A percentile compares a stretch with the other conserved stretches of the same genome.
phyloP scores from a whole-genome alignment of 2,329 filamentous ascomycete species.

The Cladosporium cucumerinum region DNA sequence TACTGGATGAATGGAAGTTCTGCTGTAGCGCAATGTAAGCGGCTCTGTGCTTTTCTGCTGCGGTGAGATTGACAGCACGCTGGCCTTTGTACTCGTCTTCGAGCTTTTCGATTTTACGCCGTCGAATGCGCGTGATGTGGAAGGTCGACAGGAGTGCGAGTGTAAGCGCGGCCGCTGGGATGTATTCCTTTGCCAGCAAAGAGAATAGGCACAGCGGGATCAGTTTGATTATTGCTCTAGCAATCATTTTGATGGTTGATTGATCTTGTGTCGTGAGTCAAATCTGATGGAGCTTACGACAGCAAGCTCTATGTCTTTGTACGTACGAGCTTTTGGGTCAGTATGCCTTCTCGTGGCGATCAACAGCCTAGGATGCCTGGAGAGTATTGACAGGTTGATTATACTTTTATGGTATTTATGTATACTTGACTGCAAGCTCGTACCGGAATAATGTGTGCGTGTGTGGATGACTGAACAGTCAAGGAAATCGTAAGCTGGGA shows the following conservation, averaged over 20 bases:
- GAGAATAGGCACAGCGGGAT: background rate
- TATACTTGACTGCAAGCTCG: background rate
- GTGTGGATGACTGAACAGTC: background rate
- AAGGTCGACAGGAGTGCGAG: background rate
- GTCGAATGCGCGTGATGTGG: background rate
- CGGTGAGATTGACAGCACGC: background rate
- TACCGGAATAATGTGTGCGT: background rate
- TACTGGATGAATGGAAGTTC: background rate
- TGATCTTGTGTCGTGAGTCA: background rate
- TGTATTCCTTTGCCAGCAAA: background rate
- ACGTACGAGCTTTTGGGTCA: background rate
- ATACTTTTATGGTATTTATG: background rate
- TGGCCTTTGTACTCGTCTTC: background rate
- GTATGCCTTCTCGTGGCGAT: background rate
- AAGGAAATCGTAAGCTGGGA: background rate
- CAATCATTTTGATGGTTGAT: background rate
- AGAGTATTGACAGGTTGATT: background rate
- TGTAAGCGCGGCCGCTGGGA: background rate
- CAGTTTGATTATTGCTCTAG: accelerated
- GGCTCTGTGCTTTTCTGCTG: background rate
- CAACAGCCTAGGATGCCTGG: background rate
- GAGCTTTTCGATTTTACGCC: background rate
- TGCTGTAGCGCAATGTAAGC: background rate
- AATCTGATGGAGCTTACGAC: background rate
- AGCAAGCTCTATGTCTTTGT: background rate